phyloP scores from a whole-genome alignment of 306 rosid species.

The Myrica gale region DNA sequence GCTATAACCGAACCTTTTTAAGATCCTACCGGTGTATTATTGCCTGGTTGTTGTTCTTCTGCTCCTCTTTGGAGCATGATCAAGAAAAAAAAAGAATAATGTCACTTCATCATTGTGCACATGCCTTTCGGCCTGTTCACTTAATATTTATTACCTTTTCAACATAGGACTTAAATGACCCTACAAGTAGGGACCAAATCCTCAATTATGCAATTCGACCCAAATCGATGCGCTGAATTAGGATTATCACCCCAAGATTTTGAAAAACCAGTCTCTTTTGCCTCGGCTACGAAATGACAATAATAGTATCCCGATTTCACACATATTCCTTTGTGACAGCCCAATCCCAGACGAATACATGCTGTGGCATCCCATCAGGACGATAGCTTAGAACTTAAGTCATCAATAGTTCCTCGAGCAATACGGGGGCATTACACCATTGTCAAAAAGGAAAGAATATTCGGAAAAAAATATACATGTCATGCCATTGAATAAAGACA shows the following conservation, averaged over 20 bases:
- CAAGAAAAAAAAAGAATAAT: no score
- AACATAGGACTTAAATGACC: no score
- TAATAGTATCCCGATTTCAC: not conserved
- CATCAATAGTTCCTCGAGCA: not conserved
- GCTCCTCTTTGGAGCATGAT: no score
- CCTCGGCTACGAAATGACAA: not conserved
- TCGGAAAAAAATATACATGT: conserved; percentile 35
- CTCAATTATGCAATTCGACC: not conserved
- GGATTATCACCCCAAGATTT: not conserved
- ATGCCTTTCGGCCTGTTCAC: no score
- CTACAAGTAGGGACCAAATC: no score
- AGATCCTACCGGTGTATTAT: no score
- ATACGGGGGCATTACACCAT: not conserved
- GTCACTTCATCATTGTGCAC: no score
- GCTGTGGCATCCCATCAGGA: not conserved
- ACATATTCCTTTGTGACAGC: not conserved
- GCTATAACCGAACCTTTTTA: no score
- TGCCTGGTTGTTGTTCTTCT: no score
- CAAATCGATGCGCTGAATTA: not conserved
- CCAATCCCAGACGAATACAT: not conserved
- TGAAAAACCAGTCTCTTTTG: not conserved
- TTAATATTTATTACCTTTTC: not conserved
- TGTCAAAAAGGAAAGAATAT: conserved; percentile 17
- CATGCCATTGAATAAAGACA: conserved; percentile 33
- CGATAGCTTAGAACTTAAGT: not conserved